Evolutionary conservation across 352 stramenopile genomes (phyloP), one percentile per base, ranked within the genome.

Genomic region (Phytophthora niederhauseri): DNA sequence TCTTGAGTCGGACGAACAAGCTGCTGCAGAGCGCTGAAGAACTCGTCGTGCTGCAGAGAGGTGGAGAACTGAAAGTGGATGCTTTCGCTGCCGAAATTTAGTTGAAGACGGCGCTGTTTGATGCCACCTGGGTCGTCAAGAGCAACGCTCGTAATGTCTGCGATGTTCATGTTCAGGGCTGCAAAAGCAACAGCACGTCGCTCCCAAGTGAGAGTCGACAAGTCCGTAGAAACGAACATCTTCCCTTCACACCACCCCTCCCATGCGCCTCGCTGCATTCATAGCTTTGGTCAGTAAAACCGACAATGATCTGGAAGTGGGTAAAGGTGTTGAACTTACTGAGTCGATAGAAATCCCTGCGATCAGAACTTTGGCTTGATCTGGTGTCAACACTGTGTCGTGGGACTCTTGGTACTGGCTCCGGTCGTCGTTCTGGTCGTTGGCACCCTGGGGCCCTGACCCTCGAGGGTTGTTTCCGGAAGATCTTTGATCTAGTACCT

Each of bases 201-300:
- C 15, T 76, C 66, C 70, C 70, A 76, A n/a, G 38, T 61, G 12
- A 76, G 49, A 11, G 54, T 66, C 28, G 14, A 50, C 4, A 64
- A 57, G 20, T 71, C 55, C 30, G 46, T 12, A 54, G 54, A 66
- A 58, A 66, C n/a, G 45, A 58, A 73, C 20, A 76, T 49, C 51
- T 62, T 20, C 1, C 70, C 70, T 74, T 76, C 65, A 17, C 59
- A 64, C 70, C 70, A 76, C 2, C 55, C 66, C 20, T 74, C 70
- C 64, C 65, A 73, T 19, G 54, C 60, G 19, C 70, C 66, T n/a
- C 64, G 70, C 70, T 76, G 24, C 20, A 62, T 49, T 49, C 43
- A 19, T 14, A 24, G 41, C 8, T 45, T 45, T 3, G 17, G 43
- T 49, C 24, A 24, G 43, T 45, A 45, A 49, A 22, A 14, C 17